Conservation (phyloP, 1,284 basidiomycete species). For the Trichosporon inkin region DNA sequence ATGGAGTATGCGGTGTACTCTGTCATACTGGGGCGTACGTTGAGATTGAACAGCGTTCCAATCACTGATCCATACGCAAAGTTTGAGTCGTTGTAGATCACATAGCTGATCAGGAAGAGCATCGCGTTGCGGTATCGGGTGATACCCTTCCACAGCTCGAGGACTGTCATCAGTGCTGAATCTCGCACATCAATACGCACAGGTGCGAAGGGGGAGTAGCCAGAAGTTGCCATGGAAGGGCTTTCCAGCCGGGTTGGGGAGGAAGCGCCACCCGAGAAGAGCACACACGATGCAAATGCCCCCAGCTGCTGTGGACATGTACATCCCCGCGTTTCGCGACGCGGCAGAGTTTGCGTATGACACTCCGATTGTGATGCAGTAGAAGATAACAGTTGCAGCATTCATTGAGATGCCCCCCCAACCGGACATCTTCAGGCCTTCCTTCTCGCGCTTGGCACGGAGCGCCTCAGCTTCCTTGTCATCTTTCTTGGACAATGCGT, state of each 20-base stretch:
- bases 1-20: slow-evolving; percentile 13
- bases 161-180: neutral
- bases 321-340: slow-evolving; percentile 10
- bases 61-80: slow-evolving; percentile 12
- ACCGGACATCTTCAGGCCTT: slow-evolving; percentile 12
- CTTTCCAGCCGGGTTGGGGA: slow-evolving; percentile 5
- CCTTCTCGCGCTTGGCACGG: slow-evolving; percentile 5
- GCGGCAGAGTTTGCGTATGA: slow-evolving; percentile 3
- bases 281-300: slow-evolving; percentile 11
- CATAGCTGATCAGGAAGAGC: slow-evolving; percentile 13
- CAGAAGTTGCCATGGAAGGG: slow-evolving; percentile 1
- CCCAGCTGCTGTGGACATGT: slow-evolving; percentile 13
- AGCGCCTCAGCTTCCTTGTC: neutral
- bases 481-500: neutral
- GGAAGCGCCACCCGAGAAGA: slow-evolving; percentile 7
- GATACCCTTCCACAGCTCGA: slow-evolving; percentile 10
- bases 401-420: slow-evolving; percentile 7
- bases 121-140: slow-evolving; percentile 13
- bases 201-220: slow-evolving; percentile 1
- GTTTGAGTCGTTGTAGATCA: slow-evolving; percentile 14
- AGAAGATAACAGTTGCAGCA: slow-evolving; percentile 8
- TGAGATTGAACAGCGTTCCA: slow-evolving; percentile 10
- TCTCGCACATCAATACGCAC: neutral
- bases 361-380: slow-evolving; percentile 13
- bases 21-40: neutral